phyloP scores from a whole-genome alignment of 805 yeast species.

The Huiozyma naganishii region DNA sequence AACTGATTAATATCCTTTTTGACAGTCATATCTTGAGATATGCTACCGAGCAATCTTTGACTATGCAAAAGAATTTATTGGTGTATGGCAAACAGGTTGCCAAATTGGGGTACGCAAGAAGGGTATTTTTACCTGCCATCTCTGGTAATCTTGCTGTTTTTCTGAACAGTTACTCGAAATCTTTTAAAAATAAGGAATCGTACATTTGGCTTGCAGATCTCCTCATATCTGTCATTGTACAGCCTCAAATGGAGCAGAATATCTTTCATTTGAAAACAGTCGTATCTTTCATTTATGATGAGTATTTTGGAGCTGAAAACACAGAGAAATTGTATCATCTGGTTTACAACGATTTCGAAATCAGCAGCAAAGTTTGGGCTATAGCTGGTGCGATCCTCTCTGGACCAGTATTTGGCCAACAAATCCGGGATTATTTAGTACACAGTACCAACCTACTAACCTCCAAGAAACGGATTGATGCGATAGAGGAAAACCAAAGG shows the following conservation, averaged over 20 bases:
- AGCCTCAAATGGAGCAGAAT: conserved; percentile 45
- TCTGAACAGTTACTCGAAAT: conserved; percentile 22
- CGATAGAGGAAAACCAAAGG: conserved; percentile 58
- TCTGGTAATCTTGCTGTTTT: conserved; percentile 37
- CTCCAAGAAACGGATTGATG: conserved; percentile 51
- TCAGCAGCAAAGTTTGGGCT: conserved; percentile 40
- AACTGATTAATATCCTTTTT: conserved; percentile 42
- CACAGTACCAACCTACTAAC: conserved; percentile 35
- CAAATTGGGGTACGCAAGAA: conserved; percentile 44
- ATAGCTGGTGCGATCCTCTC: conserved; percentile 35
- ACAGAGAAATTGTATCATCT: conserved; percentile 29
- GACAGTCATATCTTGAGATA: conserved; percentile 31
- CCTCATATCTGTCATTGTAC: conserved; percentile 35
- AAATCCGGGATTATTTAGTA: conserved; percentile 14
- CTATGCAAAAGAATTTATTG: conserved; percentile 7
- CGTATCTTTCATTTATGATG: conserved; percentile 43
- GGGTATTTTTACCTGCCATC: conserved; percentile 56
- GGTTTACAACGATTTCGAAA: conserved; percentile 50
- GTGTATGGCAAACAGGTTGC: conserved; percentile 34
- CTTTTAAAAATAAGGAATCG: conserved; percentile 2
- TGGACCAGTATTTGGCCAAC: conserved; percentile 13
- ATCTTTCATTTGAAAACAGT: conserved; percentile 50
- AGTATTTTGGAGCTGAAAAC: background rate
- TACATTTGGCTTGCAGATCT: conserved; percentile 42
- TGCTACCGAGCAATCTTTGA: conserved; percentile 27